These are phyloP conservation scores for Pythium monospermum DNA, from an alignment of 352 stramenopile species.

Conservation along the genomic window DNA sequence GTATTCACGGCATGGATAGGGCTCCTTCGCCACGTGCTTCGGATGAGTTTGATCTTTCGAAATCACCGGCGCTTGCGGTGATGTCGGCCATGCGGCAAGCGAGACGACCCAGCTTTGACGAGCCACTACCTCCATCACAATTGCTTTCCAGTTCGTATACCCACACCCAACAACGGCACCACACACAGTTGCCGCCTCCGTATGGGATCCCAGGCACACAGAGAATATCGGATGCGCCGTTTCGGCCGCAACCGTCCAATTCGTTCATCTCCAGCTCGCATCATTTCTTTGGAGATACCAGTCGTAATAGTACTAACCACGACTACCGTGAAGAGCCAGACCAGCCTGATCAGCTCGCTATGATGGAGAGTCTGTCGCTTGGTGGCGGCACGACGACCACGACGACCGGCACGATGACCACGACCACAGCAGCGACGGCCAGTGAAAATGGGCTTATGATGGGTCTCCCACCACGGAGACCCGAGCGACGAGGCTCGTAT, in stretches of 20 bases:
- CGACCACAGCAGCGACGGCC: not conserved
- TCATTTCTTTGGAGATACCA: slow-evolving; percentile 10
- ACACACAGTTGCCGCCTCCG: slow-evolving; percentile 1
- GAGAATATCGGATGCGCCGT: slow-evolving; percentile 25
- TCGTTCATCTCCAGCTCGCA: slow-evolving; percentile 15
- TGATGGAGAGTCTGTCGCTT: slow-evolving; percentile 13
- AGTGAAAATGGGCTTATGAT: slow-evolving; percentile 2
- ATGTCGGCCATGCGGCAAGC: slow-evolving; percentile 58
- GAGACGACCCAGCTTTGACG: slow-evolving; percentile 17
- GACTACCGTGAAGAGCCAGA: not conserved
- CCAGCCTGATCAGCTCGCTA: not conserved
- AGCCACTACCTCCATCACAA: no score
- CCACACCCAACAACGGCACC: slow-evolving; percentile 1
- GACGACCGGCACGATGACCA: not conserved
- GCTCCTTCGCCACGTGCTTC: slow-evolving; percentile 26
- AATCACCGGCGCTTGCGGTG: slow-evolving; percentile 54
- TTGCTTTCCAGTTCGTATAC: not conserved
- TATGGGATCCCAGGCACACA: slow-evolving; percentile 10
- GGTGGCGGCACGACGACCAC: not conserved
- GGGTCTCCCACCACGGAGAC: slow-evolving; percentile 6
- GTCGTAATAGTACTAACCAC: no score
- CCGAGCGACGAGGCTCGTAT: slow-evolving; percentile 49
- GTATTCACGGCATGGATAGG: slow-evolving; percentile 5
- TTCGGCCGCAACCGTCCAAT: slow-evolving; percentile 15
- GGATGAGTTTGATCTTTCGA: slow-evolving; percentile 69